A percentile compares a stretch with the other conserved stretches of the same genome.
phyloP scores from a whole-genome alignment of 768 basidiomycete genomes.

The Agrocybe praecox region DNA sequence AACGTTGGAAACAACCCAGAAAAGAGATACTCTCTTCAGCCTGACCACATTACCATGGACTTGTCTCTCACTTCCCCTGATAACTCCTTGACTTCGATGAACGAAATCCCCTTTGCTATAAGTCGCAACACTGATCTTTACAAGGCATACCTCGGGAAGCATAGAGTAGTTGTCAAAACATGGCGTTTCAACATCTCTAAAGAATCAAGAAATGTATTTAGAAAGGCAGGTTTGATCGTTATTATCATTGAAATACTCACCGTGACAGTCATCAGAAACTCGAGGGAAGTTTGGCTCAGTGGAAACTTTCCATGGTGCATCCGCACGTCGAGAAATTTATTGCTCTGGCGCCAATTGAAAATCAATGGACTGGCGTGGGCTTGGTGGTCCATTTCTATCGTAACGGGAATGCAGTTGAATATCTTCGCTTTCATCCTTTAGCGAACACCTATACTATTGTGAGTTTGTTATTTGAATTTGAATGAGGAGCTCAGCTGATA shows the following conservation, averaged over 20 bases:
- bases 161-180: neutral
- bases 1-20: too few relatives aligned
- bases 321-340: neutral
- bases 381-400: neutral
- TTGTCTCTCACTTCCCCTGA: neutral
- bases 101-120: neutral
- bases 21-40: neutral
- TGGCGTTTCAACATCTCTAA: neutral
- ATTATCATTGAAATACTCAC: neutral
- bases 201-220: neutral
- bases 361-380: neutral
- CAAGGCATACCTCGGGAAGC: neutral
- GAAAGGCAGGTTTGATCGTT: neutral
- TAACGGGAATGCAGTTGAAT: constrained; percentile 1
- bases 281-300: neutral
- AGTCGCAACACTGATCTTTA: neutral
- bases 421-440: neutral
- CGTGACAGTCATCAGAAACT: neutral
- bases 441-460: neutral
- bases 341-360: neutral
- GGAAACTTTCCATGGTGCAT: neutral
- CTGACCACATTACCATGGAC: neutral
- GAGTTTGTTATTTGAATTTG: neutral
- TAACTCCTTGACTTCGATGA: too few relatives aligned
- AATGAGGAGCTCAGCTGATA: neutral